Evolutionary conservation across 345 rosid species (phyloP), one percentile per base, ranked within the genome.

Genomic region (Balakata baccata): DNA sequence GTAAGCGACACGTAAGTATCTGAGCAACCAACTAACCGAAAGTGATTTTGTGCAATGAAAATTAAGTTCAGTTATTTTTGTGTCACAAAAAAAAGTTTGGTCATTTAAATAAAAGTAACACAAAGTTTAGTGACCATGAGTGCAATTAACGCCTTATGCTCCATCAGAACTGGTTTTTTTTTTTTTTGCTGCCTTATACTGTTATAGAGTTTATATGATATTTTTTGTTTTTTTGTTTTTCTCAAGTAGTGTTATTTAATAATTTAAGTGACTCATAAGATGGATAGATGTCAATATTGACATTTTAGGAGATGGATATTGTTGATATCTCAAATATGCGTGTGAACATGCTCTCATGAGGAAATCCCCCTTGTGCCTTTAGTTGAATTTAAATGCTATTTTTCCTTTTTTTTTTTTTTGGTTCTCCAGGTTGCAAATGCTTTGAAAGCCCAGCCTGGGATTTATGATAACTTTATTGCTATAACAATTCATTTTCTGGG

Each of bases 381-480:
- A 54, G 57, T 23, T 18, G 41, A 23, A 45, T 18, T 51, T 65
- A 22, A 53, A 56, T 65, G 38, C 13, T 6, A 47, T 54, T 11
- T n/a, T 9, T 54, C 41, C 68, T 18, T 67, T 59, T 49, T 14
- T 29, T 25, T 46, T 52, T 39, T 50, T 62, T n/a, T n/a, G n/a
- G 25, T 47, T 34, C 23, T 66, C 43, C 85, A 92, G 99, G 91
- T 95, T 66, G 82, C 66, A 61, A 92, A 92, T 87, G 94, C 97
- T 78, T 66, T 95, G 81, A 87, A 76, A 78, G 87, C 88, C 59
- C 99, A 89, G 78, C 84, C 85, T 12, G 71, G 82, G 71, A 81
- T 88, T 71, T 86, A 76, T 82, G 86, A 86, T 70, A 79, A 83
- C 77, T 77, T 95, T 79, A 77, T 82, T 66, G 76, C 83, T 67